Conservation (phyloP, 306 rosid genomes). For the Cicer judaicum region DNA sequence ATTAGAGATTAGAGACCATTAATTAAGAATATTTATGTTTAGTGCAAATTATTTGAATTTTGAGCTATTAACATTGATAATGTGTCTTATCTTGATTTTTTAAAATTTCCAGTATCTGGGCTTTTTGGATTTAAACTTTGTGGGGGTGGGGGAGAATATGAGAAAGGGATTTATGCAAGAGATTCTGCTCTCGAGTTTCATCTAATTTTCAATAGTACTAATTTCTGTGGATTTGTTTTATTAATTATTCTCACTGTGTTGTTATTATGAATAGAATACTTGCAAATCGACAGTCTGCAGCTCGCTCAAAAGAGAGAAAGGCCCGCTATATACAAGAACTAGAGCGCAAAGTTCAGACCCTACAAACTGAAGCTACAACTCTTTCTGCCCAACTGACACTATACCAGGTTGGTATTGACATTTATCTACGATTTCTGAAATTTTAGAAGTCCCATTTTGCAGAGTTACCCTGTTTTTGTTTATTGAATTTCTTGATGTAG, state of each 20-base stretch:
- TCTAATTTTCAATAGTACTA: constrained; percentile 10
- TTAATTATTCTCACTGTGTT: constrained; percentile 36
- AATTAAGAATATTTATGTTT: constrained; percentile 9
- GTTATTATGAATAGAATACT: constrained; percentile 61
- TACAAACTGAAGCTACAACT: constrained; percentile 94
- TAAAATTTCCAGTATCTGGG: background rate
- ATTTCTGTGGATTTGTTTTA: constrained; percentile 28
- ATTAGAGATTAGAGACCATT: constrained; percentile 6
- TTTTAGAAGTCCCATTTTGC: constrained; percentile 6
- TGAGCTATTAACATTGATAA: background rate
- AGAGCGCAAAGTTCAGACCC: constrained; percentile 93
- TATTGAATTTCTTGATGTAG: constrained; percentile 20
- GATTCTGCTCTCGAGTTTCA: constrained; percentile 1
- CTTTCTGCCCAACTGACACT: constrained; percentile 88
- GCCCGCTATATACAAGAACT: constrained; percentile 89
- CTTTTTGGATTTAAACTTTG: background rate
- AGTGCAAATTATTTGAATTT: background rate
- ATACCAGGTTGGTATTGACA: constrained; percentile 71
- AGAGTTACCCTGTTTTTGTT: constrained; percentile 11
- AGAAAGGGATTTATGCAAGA: constrained; percentile 1
- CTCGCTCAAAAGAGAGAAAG: constrained; percentile 95
- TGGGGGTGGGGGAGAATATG: background rate
- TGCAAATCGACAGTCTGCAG: constrained; percentile 94
- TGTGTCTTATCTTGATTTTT: background rate
- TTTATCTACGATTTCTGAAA: background rate